These are phyloP conservation scores for Thyridium curvatum DNA, from an alignment of 2,329 filamentous ascomycete genomes.

Conservation along the genomic window DNA sequence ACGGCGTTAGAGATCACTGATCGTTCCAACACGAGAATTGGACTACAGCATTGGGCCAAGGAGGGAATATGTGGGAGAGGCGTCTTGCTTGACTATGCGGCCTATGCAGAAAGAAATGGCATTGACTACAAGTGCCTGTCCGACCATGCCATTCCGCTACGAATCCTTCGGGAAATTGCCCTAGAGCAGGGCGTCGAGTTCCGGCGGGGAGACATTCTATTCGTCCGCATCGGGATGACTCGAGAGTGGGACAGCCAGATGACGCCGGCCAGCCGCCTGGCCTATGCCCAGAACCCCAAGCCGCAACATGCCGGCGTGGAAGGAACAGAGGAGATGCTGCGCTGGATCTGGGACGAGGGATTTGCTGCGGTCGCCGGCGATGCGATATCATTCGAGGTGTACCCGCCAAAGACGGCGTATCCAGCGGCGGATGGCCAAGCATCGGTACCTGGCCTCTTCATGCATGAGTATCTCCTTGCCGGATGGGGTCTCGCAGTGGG, in stretches of 20 bases:
- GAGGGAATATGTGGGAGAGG: slow-evolving; percentile 43
- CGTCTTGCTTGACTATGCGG: slow-evolving; percentile 42
- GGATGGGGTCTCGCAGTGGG: slow-evolving; percentile 40
- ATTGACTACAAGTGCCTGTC: slow-evolving; percentile 33
- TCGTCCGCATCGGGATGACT: slow-evolving; percentile 33
- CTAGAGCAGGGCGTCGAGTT: slow-evolving; percentile 35
- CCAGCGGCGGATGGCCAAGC: slow-evolving; percentile 6
- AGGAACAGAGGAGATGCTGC: slow-evolving; percentile 25
- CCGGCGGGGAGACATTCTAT: slow-evolving; percentile 43
- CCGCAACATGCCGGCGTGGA: slow-evolving; percentile 33
- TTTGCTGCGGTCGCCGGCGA: slow-evolving; percentile 40
- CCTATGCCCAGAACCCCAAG: slow-evolving; percentile 29
- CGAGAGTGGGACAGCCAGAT: slow-evolving; percentile 19
- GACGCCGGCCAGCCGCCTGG: slow-evolving; percentile 34
- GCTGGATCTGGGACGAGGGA: slow-evolving; percentile 39
- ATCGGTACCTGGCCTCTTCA: slow-evolving; percentile 15
- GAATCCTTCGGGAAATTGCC: slow-evolving; percentile 24
- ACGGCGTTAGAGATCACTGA: slow-evolving; percentile 38
- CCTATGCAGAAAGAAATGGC: slow-evolving; percentile 31
- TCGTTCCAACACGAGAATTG: slow-evolving; percentile 33
- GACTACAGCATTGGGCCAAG: slow-evolving; percentile 39
- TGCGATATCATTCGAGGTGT: slow-evolving; percentile 34
- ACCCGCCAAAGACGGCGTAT: slow-evolving; percentile 26
- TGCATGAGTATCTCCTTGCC: slow-evolving; percentile 40
- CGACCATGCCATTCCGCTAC: slow-evolving; percentile 24